Evolutionary conservation across 139 green algal genomes (phyloP).

Genomic region (Closterium sp.): DNA sequence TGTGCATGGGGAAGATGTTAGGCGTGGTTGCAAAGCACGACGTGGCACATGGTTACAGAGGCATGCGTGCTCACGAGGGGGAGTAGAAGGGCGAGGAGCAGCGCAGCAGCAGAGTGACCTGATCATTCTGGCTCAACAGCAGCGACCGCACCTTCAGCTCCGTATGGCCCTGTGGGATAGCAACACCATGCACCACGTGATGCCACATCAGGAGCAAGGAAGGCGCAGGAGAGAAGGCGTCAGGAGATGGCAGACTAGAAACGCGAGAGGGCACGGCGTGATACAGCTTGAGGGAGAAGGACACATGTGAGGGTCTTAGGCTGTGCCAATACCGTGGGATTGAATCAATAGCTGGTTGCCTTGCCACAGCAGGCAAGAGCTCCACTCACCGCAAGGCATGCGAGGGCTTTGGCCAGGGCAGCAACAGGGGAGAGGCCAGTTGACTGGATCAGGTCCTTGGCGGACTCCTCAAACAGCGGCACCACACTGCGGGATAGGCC

Average conservation of each 20-base stretch:
- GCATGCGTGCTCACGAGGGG: no score
- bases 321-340: neutral
- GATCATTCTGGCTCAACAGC: conserved; percentile 82
- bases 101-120: no score
- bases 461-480: no score
- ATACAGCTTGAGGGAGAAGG: neutral
- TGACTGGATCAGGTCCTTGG: no score
- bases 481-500: neutral
- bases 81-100: no score
- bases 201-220: neutral
- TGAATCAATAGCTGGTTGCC: neutral
- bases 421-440: no score
- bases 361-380: neutral
- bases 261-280: neutral
- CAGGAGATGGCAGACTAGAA: neutral
- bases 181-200: no score
- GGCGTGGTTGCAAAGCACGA: no score
- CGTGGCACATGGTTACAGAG: no score
- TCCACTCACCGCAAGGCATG: conserved; percentile 70
- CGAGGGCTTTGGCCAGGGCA: conserved; percentile 63
- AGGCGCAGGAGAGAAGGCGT: neutral
- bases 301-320: no score
- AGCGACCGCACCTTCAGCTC: conserved; percentile 73
- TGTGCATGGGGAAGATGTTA: neutral
- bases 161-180: conserved; percentile 66